Evolutionary conservation across 164 flowering plant genomes (phyloP).

Genomic region (Magnolia kwangsiensis): DNA sequence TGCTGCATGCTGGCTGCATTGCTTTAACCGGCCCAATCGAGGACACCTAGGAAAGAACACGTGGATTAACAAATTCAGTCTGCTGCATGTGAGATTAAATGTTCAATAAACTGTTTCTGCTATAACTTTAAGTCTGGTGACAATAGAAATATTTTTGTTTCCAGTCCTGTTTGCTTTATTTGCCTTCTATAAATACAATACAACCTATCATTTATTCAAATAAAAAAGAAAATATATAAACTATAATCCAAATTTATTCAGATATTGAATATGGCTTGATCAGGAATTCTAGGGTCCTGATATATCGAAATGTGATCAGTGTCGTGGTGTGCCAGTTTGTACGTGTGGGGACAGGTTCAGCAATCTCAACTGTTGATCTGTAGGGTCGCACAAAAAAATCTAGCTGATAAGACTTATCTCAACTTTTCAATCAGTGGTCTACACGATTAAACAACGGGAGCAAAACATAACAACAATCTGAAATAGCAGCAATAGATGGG

Average conservation of each 20-base stretch:
- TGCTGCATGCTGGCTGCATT: slow-evolving; percentile 74
- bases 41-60: slow-evolving; percentile 41
- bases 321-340: neutral
- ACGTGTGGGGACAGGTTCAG: neutral
- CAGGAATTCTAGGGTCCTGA: neutral
- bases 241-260: no score
- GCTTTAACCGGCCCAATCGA: slow-evolving; percentile 37
- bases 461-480: no score
- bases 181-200: neutral
- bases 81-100: neutral
- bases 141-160: no score
- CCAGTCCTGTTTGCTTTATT: neutral
- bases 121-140: neutral
- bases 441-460: neutral
- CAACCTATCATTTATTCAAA: neutral
- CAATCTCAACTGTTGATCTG: neutral
- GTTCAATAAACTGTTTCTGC: neutral
- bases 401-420: neutral
- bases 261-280: neutral
- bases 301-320: neutral
- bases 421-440: neutral
- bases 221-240: no score
- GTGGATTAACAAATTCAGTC: neutral
- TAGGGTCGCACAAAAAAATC: neutral
- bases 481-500: no score